Evolutionary conservation across 257 asterid genomes (phyloP).

Genomic region (Rehmannia glutinosa): DNA sequence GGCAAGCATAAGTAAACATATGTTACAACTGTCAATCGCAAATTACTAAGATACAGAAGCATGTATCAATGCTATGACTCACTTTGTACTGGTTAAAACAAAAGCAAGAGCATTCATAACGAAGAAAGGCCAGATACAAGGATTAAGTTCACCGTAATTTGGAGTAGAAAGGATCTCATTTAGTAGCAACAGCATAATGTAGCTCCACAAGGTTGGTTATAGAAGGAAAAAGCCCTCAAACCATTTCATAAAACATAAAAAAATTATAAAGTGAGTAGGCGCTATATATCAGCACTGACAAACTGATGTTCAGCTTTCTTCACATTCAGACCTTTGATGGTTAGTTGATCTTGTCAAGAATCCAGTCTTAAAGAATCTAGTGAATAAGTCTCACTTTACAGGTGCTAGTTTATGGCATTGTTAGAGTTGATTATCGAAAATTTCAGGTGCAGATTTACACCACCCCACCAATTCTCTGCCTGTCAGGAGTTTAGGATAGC

Average conservation of each 20-base stretch:
- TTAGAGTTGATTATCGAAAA: background rate
- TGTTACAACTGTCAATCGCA: background rate
- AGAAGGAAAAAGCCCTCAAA: background rate
- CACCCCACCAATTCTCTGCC: background rate
- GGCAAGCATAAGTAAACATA: slow-evolving; percentile 8
- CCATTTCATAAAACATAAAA: background rate
- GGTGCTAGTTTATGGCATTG: background rate
- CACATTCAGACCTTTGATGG: background rate
- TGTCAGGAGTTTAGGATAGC: too few relatives aligned
- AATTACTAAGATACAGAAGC: background rate
- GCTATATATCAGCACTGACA: background rate
- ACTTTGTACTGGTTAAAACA: background rate
- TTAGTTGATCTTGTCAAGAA: background rate
- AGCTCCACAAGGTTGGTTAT: background rate
- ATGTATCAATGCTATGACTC: background rate
- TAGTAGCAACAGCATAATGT: background rate
- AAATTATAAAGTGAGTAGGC: background rate
- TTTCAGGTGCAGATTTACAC: background rate
- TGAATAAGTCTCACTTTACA: background rate
- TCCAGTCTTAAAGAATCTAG: background rate
- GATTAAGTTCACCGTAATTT: background rate
- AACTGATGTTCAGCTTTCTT: background rate
- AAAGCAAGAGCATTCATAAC: background rate
- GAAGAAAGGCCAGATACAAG: too few relatives aligned
- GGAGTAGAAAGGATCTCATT: background rate